These are phyloP conservation scores for Umbelopsis isabellina DNA, from an alignment of 192 early-diverging fungal species.

Conservation along the genomic window DNA sequence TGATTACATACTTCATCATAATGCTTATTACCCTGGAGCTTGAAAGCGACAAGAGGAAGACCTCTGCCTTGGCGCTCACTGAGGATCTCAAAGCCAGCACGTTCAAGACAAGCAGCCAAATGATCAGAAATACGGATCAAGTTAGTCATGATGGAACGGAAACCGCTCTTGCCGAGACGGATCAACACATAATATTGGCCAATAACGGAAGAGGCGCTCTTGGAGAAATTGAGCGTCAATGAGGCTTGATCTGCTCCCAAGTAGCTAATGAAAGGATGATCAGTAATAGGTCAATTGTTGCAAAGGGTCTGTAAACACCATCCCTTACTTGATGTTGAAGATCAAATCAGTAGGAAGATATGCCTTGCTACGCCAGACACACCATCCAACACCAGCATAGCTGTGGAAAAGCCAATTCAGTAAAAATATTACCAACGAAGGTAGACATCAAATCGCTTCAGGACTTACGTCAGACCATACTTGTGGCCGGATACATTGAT, in stretches of 20 bases:
- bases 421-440: too few relatives aligned
- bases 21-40: conserved; percentile 40
- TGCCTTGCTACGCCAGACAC: conserved; percentile 69
- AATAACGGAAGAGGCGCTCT: conserved; percentile 68
- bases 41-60: conserved; percentile 68
- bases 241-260: conserved; percentile 38
- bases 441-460: too few relatives aligned
- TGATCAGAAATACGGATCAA: conserved; percentile 59
- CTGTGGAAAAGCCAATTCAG: conserved; percentile 2
- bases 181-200: conserved; percentile 87
- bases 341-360: conserved; percentile 76
- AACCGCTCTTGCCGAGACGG: conserved; percentile 70
- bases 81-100: conserved; percentile 64
- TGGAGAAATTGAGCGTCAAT: conserved; percentile 81
- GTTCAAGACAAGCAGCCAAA: conserved; percentile 55
- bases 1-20: conserved; percentile 38
- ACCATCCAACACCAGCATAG: conserved; percentile 85
- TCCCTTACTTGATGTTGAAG: conserved; percentile 58
- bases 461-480: conserved; percentile 66
- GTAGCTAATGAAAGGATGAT: neutral
- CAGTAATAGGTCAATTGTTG: neutral
- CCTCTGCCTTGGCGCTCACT: conserved; percentile 45
- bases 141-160: conserved; percentile 66
- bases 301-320: neutral
- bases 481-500: conserved; percentile 90